phyloP scores from a whole-genome alignment of 495 filamentous ascomycete species.

The Sabuloglossum arenarium region DNA sequence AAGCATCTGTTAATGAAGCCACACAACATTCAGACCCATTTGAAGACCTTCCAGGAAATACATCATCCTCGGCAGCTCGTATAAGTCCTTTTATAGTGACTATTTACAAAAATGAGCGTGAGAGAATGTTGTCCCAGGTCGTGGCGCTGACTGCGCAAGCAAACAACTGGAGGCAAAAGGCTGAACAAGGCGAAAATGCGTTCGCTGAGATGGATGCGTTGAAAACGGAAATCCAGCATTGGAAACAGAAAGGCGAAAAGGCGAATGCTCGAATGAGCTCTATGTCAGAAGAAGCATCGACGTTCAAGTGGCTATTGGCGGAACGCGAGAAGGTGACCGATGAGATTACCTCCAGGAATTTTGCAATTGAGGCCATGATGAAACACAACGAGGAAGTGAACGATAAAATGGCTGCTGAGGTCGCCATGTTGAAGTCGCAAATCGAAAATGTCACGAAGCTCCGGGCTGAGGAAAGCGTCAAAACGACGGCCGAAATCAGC shows the following conservation, averaged over 20 bases:
- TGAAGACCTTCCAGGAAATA: not conserved
- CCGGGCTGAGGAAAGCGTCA: no score
- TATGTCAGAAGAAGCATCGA: not conserved
- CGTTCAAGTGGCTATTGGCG: not conserved
- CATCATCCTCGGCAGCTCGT: not conserved
- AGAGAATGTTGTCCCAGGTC: not conserved
- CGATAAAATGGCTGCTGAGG: not conserved
- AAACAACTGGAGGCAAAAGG: not conserved
- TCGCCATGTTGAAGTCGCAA: not conserved
- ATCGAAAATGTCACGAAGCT: no score
- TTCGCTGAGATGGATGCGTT: not conserved
- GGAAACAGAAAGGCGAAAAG: not conserved
- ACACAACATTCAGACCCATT: not conserved
- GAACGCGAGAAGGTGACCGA: not conserved
- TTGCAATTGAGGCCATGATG: not conserved
- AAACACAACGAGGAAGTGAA: not conserved
- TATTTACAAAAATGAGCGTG: not conserved
- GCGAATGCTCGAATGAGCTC: not conserved
- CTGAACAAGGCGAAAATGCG: not conserved
- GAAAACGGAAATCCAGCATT: not conserved
- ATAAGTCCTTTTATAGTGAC: not conserved
- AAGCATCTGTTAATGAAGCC: not conserved
- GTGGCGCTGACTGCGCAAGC: not conserved
- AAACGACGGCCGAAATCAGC: no score
- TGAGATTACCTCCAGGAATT: not conserved